Evolutionary conservation across 192 early-diverging fungal species (phyloP).

Genomic region (Chytriomyces sp.): DNA sequence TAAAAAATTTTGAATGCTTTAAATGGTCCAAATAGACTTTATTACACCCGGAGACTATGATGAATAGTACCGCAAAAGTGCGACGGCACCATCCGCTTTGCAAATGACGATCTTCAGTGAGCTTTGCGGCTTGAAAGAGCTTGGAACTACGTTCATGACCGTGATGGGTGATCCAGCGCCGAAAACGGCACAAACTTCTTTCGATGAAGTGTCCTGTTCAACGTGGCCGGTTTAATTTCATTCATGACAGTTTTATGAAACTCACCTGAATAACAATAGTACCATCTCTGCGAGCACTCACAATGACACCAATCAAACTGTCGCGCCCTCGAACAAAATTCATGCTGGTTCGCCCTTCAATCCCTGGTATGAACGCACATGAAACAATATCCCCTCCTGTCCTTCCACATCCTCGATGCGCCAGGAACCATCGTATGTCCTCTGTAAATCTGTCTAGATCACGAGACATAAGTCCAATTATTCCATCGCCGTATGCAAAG

Average conservation of each 20-base stretch:
- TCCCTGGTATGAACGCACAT: conserved; percentile 25
- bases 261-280: conserved; percentile 34
- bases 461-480: conserved; percentile 4
- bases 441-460: conserved; percentile 15
- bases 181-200: conserved; percentile 34
- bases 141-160: conserved; percentile 37
- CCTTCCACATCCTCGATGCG: not conserved
- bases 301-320: conserved; percentile 19
- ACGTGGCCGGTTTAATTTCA: not conserved
- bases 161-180: conserved; percentile 15
- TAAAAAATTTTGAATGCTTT: no score
- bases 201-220: conserved; percentile 23
- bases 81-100: conserved; percentile 27
- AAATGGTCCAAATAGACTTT: no score
- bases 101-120: conserved; percentile 12
- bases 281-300: conserved; percentile 33
- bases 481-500: conserved; percentile 27
- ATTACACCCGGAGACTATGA: no score
- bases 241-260: not conserved
- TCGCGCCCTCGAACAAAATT: conserved; percentile 9
- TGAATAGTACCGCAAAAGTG: conserved; percentile 13
- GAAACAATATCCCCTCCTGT: conserved; percentile 24
- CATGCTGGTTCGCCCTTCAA: conserved; percentile 1
- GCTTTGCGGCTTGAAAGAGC: not conserved
- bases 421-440: conserved; percentile 28